Evolutionary conservation across 176 grass and related monocot species (phyloP), one percentile per base, ranked within the genome.

Genomic region (Guadua angustifolia): DNA sequence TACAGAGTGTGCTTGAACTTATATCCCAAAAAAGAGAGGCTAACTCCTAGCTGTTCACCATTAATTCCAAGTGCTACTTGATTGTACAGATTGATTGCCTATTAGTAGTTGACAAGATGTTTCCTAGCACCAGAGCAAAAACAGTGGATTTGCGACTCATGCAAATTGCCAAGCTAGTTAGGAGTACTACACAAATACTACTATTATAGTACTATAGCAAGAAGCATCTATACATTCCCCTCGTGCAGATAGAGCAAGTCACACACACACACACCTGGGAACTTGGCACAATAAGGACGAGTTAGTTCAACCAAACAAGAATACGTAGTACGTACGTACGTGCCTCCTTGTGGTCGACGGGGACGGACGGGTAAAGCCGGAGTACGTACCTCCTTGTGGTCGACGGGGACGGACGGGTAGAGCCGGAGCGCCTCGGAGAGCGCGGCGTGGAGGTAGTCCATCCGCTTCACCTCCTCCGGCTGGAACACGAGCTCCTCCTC

Each of bases 381-480:
- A n/a, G n/a, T 29, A 29, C 74, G 19, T 86, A 98, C 95, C 95
- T 98, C 95, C 85, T 98, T 98, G 81, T 98, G 95, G 84, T 98
- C 95, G 12, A 98, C 92, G 46, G 95, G 95, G 5, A 98, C 95
- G 26, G 95, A 95, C 0, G 95, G 95, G 72, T 98, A 98, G 42
- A 98, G 86, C 13, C 95, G 72, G 79, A 98, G 95, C 56, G 95
- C 84, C 87, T 98, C 95, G 11, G 95, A 88, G 49, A 98, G 88
- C 77, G 95, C 93, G 39, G 95, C 95, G 71, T 98, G 95, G 76
- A 98, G 85, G 72, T 98, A 98, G 42, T 98, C 91, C 95, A 98
- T 98, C 79, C 79, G 84, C 87, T 95, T 98, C 79, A 98, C 93
- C 91, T 98, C 95, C 67, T 95, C 91, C 7, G 92, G 89, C 70